Evolutionary conservation across 345 rosid species (phyloP), one percentile per base, ranked within the genome.

Genomic region (Hibiscus tridactylites): DNA sequence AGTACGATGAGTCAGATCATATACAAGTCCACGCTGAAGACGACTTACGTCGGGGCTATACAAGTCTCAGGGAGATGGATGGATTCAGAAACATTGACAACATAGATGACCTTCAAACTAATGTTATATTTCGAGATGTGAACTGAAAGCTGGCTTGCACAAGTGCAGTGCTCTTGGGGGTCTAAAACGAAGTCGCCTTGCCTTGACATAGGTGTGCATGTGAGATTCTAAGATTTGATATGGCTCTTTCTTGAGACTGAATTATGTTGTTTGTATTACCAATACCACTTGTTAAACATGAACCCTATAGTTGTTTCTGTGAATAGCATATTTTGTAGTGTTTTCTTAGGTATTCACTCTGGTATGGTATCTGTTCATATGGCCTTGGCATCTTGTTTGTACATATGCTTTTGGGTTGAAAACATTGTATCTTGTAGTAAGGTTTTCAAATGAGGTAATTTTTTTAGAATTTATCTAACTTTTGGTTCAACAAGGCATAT

Each of bases 81-180:
- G 96, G 92, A 12, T 92, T 86, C 75, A 84, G 96, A 81, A 89
- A 84, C 76, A 69, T 90, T 24, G 92, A 92, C 46, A 88, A 82
- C 72, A 90, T 95, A 92, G 97, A 95, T 79, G 97, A 95, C 77
- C 90, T 95, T 80, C 91, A 87, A 65, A 85, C 91, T 1, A 91
- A 91, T 77, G 89, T 81, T 0, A 68, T 90, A 42, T 95, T 92
- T 70, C 87, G 97, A 2, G 97, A 97, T 44, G 85, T 85, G 63
- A 87, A 77, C 75, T 91, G 84, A 90, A 72, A 66, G 47, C 37
- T 6, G 31, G n/a, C 31, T 67, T 19, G 44, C 49, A 49, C 6
- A 63, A 46, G 29, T 53, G 10, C 15, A 29, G 28, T 21, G 52
- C 24, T 47, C 67, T 17, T 8, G 16, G 39, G 54, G 15, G 10